Evolutionary conservation across 352 stramenopile species (phyloP), one percentile per base, ranked within the genome.

Genomic region (Phytophthora cryptogea): DNA sequence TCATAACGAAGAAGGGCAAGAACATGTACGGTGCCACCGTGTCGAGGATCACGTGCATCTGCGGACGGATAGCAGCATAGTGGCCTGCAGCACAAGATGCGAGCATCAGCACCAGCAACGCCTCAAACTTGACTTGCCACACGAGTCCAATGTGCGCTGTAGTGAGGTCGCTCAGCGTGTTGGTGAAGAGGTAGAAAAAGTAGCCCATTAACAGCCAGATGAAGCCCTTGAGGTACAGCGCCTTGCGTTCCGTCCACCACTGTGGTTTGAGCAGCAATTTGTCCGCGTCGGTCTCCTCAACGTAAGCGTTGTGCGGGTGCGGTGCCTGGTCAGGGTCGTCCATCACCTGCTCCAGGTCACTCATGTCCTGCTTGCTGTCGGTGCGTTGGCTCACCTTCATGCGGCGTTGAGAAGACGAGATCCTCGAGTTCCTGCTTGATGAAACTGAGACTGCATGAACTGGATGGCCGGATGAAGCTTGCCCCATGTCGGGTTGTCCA

Each of bases 1-100:
- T 89, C 77, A 89, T 87, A 32, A 86, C 76, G 68, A 89, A 89
- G 64, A 89, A 89, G 7, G 80, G 80, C 53, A 89, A 50, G 47
- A 89, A 86, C 20, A 89, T 78, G 66, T 85, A 89, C 8, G 80
- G 80, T 49, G 77, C 79, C 10, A 77, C 75, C 1, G 70, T 83
- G 37, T 89, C 79, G 13, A 89, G 56, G 44, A 89, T 89, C 43
- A 86, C 74, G 61, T 89, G 79, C 79, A 89, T 89, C 47, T 89
- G 74, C 31, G 81, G 79, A 28, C 79, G 74, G 44, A 89, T 89
- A 8, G 62, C 60, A 13, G 63, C 39, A 51, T 83, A 79, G 56
- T 89, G 79, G 14, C 79, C 79, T 2, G 79, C 79, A 27, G 78
- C 49, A 54, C 79, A 89, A 1, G 76, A 89, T 17, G 70, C 79